Percentiles rank a stretch among this genome's conserved stretches.
These are phyloP conservation scores for Tetrapisispora taiwanensis DNA, from an alignment of 805 yeast species.

Conservation along the genomic window DNA sequence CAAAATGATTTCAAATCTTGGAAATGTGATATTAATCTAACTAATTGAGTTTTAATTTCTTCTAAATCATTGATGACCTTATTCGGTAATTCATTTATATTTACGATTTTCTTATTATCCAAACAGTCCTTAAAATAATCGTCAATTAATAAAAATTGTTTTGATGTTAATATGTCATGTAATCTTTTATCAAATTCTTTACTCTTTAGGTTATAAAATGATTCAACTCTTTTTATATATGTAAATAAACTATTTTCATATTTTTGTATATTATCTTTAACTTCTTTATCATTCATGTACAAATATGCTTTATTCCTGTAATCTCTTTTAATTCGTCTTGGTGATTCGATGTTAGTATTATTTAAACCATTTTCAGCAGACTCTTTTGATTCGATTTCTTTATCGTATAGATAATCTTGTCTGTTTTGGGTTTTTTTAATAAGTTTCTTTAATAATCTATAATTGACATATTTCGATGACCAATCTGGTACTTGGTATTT, in stretches of 20 bases:
- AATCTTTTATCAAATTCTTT: constrained; percentile 67
- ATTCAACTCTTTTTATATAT: constrained; percentile 72
- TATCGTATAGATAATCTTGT: constrained; percentile 28
- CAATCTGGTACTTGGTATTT: constrained; percentile 93
- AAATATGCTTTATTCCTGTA: constrained; percentile 4
- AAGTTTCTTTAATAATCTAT: constrained; percentile 71
- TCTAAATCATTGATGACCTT: constrained; percentile 38
- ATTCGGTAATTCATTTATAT: constrained; percentile 1
- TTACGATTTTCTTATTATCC: background rate
- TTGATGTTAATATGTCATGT: constrained; percentile 35
- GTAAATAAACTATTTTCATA: constrained; percentile 74
- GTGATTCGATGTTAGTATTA: constrained; percentile 6
- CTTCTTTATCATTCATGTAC: constrained; percentile 31
- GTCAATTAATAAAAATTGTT: constrained; percentile 11
- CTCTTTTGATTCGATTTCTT: constrained; percentile 8
- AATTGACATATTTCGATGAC: constrained; percentile 72
- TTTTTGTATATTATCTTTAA: constrained; percentile 42
- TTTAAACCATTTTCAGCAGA: constrained; percentile 1
- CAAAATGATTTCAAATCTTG: constrained; percentile 90
- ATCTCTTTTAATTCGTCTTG: constrained; percentile 5
- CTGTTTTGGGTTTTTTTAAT: constrained; percentile 52
- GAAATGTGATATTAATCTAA: constrained; percentile 65
- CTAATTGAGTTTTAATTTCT: constrained; percentile 54
- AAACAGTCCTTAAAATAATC: background rate
- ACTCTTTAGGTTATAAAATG: constrained; percentile 63